phyloP scores from a whole-genome alignment of 1,284 basidiomycete species.

The Jaminaea rosea region DNA sequence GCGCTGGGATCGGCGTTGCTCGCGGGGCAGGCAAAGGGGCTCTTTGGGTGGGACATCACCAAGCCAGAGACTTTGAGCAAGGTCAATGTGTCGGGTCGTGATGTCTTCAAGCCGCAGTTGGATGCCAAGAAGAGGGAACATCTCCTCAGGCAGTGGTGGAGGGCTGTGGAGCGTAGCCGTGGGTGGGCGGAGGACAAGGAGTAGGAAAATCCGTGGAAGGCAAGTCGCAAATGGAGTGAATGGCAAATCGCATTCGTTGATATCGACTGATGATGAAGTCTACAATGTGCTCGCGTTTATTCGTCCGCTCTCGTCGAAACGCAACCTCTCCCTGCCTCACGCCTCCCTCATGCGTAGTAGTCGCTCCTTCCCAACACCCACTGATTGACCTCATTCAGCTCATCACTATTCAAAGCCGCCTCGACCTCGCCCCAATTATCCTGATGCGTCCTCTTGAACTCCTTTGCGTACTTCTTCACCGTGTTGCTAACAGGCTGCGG shows the following conservation, averaged over 20 bases:
- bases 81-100: constrained; percentile 78
- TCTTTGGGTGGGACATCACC: constrained; percentile 89
- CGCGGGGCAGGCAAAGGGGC: constrained; percentile 76
- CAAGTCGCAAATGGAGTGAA: too few species aligned
- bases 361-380: constrained; percentile 40
- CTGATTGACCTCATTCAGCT: constrained; percentile 36
- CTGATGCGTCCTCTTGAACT: constrained; percentile 63
- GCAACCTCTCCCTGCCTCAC: background rate
- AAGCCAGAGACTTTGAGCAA: constrained; percentile 75
- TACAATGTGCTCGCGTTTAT: background rate
- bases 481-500: constrained; percentile 85
- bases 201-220: too few species aligned
- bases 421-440: constrained; percentile 90
- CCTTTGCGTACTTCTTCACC: constrained; percentile 76
- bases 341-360: constrained; percentile 31
- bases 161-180: constrained; percentile 30
- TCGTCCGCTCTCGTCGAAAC: background rate
- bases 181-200: constrained; percentile 27
- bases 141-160: constrained; percentile 33
- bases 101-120: constrained; percentile 61
- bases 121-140: constrained; percentile 50
- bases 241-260: too few species aligned
- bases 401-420: constrained; percentile 69
- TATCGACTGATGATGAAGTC: too few species aligned
- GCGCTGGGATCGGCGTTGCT: constrained; percentile 91